Conservation (phyloP, 768 basidiomycete genomes). For the Crucibulum laeve region DNA sequence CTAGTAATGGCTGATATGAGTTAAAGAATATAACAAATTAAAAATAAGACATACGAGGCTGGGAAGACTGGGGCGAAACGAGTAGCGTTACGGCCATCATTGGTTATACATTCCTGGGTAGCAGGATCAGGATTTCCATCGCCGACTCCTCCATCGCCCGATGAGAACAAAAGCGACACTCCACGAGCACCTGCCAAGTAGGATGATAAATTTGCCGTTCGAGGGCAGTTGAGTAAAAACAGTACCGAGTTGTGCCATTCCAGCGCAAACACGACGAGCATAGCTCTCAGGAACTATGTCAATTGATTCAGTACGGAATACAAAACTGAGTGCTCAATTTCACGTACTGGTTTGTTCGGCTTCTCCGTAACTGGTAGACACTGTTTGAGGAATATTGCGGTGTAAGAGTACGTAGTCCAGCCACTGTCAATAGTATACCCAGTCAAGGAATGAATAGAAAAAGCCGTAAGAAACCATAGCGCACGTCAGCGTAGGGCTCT, state of each 20-base stretch:
- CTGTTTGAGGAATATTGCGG: constrained; percentile 47
- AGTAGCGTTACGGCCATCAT: constrained; percentile 50
- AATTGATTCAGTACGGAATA: constrained; percentile 2
- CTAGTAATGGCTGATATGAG: constrained; percentile 12
- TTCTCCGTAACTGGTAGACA: constrained; percentile 73
- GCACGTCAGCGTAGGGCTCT: constrained; percentile 17
- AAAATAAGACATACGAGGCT: constrained; percentile 30
- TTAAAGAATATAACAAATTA: not conserved
- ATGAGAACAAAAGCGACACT: constrained; percentile 58
- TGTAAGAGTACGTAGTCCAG: constrained; percentile 51
- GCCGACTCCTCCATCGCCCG: constrained; percentile 69
- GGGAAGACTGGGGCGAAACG: constrained; percentile 61
- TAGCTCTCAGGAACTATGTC: constrained; percentile 49
- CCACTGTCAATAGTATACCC: constrained; percentile 32
- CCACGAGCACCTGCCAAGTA: constrained; percentile 52
- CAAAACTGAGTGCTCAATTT: not conserved
- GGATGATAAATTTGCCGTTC: not conserved
- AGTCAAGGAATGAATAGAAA: not conserved
- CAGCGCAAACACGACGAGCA: constrained; percentile 52
- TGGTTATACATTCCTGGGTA: constrained; percentile 51
- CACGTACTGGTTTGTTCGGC: constrained; percentile 61
- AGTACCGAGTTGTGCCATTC: constrained; percentile 64
- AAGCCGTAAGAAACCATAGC: constrained; percentile 1
- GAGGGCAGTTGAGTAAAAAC: not conserved
- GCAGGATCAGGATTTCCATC: constrained; percentile 51